Percentiles rank a stretch among this genome's conserved stretches.
These are phyloP conservation scores for Pseudognaphalium luteoalbum DNA, from an alignment of 129 eudicot species.

Conservation along the genomic window DNA sequence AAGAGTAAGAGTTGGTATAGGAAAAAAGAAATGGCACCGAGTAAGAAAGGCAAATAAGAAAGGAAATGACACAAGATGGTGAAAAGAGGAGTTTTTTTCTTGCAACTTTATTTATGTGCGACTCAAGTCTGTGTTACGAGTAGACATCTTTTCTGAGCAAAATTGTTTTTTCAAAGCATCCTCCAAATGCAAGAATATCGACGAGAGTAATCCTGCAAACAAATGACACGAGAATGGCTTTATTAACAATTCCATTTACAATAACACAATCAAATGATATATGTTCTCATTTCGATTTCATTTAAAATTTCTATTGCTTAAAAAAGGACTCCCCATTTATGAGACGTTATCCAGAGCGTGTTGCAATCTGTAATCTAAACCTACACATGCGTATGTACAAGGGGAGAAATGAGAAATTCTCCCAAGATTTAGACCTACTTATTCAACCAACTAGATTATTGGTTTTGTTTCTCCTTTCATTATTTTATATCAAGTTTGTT, in stretches of 20 bases:
- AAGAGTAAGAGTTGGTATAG: not conserved
- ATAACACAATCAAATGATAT: not conserved
- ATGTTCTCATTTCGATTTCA: not conserved
- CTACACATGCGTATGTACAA: not conserved
- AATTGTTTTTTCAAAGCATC: slow-evolving; percentile 48
- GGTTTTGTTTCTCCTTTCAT: not conserved
- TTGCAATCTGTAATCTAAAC: not conserved
- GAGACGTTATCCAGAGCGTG: not conserved
- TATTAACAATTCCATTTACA: not conserved
- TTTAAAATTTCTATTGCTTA: not conserved
- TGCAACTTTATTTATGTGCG: slow-evolving; percentile 14
- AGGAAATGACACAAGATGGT: not conserved
- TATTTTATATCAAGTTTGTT: not conserved
- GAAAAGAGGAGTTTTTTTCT: not conserved
- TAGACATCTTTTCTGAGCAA: slow-evolving; percentile 40
- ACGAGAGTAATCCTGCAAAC: slow-evolving; percentile 54
- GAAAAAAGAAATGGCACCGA: not conserved
- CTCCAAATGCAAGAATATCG: slow-evolving; percentile 56
- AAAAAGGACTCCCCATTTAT: not conserved
- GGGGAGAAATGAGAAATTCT: not conserved
- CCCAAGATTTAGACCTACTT: not conserved
- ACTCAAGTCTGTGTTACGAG: slow-evolving; percentile 19
- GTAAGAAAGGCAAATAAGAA: too few relatives aligned
- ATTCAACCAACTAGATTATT: too few relatives aligned
- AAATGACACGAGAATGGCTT: slow-evolving; percentile 7